Evolutionary conservation across 768 basidiomycete species (phyloP).

Genomic region (Lanmaoa rubissima): DNA sequence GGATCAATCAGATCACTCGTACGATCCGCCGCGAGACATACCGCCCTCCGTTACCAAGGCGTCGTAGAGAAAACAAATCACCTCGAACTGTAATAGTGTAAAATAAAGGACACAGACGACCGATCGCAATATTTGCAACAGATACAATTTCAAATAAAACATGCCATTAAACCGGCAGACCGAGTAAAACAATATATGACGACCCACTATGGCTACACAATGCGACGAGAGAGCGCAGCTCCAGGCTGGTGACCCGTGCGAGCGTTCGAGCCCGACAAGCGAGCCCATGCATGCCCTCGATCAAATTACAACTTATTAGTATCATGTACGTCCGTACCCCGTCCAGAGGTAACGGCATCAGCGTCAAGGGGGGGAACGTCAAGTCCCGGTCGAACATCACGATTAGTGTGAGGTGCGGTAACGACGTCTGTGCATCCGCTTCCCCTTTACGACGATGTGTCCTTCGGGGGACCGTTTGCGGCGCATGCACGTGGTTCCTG

Average conservation of each 20-base stretch:
- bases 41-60: neutral
- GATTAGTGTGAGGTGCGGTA: conserved; percentile 9
- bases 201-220: conserved; percentile 11
- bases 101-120: too few species aligned
- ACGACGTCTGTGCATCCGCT: conserved; percentile 21
- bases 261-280: conserved; percentile 3
- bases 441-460: neutral
- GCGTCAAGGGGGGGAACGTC: neutral
- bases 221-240: neutral
- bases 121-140: neutral
- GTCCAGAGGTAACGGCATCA: conserved; percentile 6
- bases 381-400: neutral
- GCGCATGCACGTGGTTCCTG: conserved; percentile 7
- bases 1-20: too few species aligned
- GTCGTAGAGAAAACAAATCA: neutral
- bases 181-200: too few species aligned
- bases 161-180: too few species aligned
- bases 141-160: neutral
- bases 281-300: neutral
- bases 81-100: too few species aligned
- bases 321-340: neutral
- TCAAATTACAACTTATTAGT: neutral
- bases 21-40: too few species aligned
- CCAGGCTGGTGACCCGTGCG: conserved; percentile 2
- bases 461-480: conserved; percentile 11